phyloP scores from a whole-genome alignment of 768 basidiomycete genomes.

The Coprinopsis strossmayeri region DNA sequence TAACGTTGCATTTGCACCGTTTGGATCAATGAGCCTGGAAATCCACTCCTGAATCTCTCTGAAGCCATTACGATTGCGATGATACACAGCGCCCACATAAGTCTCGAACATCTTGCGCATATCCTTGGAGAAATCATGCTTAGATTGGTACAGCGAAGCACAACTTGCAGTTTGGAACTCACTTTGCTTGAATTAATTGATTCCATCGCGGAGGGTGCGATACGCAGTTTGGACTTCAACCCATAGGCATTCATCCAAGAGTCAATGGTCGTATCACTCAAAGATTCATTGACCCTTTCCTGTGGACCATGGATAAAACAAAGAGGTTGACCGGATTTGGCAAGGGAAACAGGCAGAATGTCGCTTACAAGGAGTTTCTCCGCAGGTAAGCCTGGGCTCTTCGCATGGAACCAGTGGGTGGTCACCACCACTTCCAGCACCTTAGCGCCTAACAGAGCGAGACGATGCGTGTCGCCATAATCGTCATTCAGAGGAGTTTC shows the following conservation, averaged over 20 bases:
- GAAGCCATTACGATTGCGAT: conserved; percentile 49
- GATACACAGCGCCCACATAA: conserved; percentile 62
- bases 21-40: conserved; percentile 47
- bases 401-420: conserved; percentile 36
- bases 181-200: conserved; percentile 17
- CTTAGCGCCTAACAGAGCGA: conserved; percentile 50
- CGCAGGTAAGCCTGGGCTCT: conserved; percentile 35
- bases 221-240: conserved; percentile 48
- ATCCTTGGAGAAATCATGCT: conserved; percentile 33
- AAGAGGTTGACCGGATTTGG: background rate
- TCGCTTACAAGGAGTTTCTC: conserved; percentile 37
- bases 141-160: no score
- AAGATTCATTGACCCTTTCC: conserved; percentile 22
- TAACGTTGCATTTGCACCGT: conserved; percentile 8
- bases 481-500: conserved; percentile 29
- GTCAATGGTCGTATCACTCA: conserved; percentile 34
- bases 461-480: conserved; percentile 55
- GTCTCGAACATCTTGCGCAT: conserved; percentile 48
- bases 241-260: conserved; percentile 47
- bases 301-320: conserved; percentile 8
- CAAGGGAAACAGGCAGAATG: background rate
- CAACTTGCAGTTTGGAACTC: background rate
- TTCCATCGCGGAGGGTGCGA: conserved; percentile 30
- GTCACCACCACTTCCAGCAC: conserved; percentile 49
- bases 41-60: conserved; percentile 50